Conservation (phyloP, 768 basidiomycete species). For the Tulasnella calospora region DNA sequence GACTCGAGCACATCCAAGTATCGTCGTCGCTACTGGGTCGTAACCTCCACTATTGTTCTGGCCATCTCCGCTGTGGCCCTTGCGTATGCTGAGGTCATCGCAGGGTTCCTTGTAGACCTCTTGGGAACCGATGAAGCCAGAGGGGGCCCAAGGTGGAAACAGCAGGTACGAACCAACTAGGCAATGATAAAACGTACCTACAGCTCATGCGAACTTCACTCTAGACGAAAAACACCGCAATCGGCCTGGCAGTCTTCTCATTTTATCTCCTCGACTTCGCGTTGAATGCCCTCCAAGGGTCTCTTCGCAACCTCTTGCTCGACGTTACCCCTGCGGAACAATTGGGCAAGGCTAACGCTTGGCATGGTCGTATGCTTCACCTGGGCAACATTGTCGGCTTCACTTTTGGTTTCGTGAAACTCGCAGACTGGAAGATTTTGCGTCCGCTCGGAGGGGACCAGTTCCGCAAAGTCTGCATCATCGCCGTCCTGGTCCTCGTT, state of each 20-base stretch:
- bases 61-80: slow-evolving; percentile 70
- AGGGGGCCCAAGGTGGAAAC: slow-evolving; percentile 74
- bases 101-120: slow-evolving; percentile 69
- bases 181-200: not conserved
- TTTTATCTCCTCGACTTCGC: slow-evolving; percentile 97
- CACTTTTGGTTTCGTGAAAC: slow-evolving; percentile 73
- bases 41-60: slow-evolving; percentile 78
- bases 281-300: slow-evolving; percentile 79
- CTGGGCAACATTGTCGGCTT: slow-evolving; percentile 90
- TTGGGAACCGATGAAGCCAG: slow-evolving; percentile 72
- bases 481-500: slow-evolving; percentile 74
- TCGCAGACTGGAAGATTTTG: slow-evolving; percentile 72
- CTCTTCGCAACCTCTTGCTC: slow-evolving; percentile 85
- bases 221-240: slow-evolving; percentile 65
- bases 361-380: slow-evolving; percentile 95
- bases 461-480: slow-evolving; percentile 92
- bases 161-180: slow-evolving; percentile 45
- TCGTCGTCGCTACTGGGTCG: slow-evolving; percentile 87
- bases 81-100: slow-evolving; percentile 75
- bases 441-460: slow-evolving; percentile 81
- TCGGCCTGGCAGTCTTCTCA: slow-evolving; percentile 77
- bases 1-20: slow-evolving; percentile 89
- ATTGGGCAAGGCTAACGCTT: slow-evolving; percentile 91
- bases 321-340: slow-evolving; percentile 87
- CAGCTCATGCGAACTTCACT: not conserved